A percentile compares a stretch with the other conserved stretches of the same genome.
These are phyloP conservation scores for Magnolia sinica DNA, from an alignment of 164 flowering plant species.

Conservation along the genomic window DNA sequence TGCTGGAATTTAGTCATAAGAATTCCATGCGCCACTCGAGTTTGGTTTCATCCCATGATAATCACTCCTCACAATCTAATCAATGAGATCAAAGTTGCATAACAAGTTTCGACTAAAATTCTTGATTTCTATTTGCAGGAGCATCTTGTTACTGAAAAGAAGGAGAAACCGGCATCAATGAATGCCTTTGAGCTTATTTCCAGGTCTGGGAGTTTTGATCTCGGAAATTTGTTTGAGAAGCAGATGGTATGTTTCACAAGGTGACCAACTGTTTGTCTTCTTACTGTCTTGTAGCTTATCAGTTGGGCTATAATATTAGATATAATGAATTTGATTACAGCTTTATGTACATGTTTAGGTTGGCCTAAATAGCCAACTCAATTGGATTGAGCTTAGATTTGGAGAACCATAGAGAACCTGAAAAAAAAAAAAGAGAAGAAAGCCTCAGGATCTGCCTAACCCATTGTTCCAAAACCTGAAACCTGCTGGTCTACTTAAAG, in stretches of 20 bases:
- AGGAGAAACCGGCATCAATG: constrained; percentile 84
- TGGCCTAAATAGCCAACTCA: not conserved
- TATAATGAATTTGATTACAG: not conserved
- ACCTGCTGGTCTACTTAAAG: not conserved
- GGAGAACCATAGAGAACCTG: not conserved
- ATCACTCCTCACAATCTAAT: not conserved
- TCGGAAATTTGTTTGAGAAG: constrained; percentile 78
- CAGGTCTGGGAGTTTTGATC: constrained; percentile 68
- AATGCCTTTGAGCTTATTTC: constrained; percentile 94
- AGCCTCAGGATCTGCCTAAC: not conserved
- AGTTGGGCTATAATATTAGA: not conserved
- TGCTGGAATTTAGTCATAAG: not conserved
- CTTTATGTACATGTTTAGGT: not conserved
- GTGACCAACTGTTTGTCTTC: not conserved
- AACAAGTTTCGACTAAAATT: not conserved
- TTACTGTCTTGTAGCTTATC: not conserved
- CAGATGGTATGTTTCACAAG: constrained; percentile 41
- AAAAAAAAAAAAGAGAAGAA: not conserved
- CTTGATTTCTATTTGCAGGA: constrained; percentile 43
- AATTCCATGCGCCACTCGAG: not conserved
- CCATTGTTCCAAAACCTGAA: not conserved
- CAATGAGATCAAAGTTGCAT: not conserved
- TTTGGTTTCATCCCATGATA: not conserved
- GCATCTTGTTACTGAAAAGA: constrained; percentile 76
- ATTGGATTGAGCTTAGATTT: not conserved